Evolutionary conservation across 192 early-diverging fungal genomes (phyloP), one percentile per base, ranked within the genome.

Genomic region (Coemansia sp.): DNA sequence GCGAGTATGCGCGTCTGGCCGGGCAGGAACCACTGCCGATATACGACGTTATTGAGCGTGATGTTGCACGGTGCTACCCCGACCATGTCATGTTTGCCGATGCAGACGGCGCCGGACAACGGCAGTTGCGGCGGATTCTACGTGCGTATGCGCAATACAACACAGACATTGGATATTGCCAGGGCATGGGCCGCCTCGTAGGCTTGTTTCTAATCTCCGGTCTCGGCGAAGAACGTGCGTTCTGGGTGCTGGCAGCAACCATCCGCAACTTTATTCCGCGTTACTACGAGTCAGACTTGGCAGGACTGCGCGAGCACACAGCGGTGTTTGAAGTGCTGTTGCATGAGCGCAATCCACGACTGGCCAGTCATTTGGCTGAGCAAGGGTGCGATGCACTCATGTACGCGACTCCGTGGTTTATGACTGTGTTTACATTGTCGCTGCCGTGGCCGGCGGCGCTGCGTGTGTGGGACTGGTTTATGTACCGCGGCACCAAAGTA

Each of bases 371-470:
- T 65, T 65, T 95, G 78, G 82, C 78, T 12, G 64, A 80, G 38
- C 88, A 95, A 59, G 91, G 90, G 38, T 86, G 95, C 35, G 78
- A 84, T 22, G 93, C 93, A 5, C 70, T 97, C 37, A 95, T 92
- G 90, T 98, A 93, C 49, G 89, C 92, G 24, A 89, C 96, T 4
- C 89, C 91, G 32, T 98, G 96, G 96, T 96, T 97, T 59, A 77
- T 98, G 75, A 96, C 96, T 0, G 69, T 92, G 5, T 98, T 91
- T 61, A 97, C 94, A 4, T 82, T 89, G 79, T 78, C 88, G 14
- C 72, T 96, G 39, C 94, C 94, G 16, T 98, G 95, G 95, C 74
- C 84, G 3, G 85, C 93, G 2, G 93, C 91, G 2, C 76, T 98
- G 39, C 79, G 93, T 13, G 87, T 98, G 27, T 96, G 94, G 94